Base-by-base conservation (phyloP, 2,329 filamentous ascomycete species). In the Colletotrichum endophyticum region DNA sequence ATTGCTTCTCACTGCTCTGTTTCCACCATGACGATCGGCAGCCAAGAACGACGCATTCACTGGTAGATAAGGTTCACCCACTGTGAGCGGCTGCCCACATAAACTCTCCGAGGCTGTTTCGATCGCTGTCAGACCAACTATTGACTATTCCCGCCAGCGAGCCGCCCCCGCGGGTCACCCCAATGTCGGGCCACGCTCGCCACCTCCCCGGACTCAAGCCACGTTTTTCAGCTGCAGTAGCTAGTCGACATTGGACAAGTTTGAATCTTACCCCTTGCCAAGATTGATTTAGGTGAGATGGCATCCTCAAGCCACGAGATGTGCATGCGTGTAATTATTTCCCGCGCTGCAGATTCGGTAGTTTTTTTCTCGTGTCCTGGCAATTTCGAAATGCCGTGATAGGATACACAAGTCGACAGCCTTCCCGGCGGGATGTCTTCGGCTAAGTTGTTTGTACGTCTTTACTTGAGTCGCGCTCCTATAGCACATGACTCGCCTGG, bases 101-200 rank as follows among this genome's bases (percentile, higher is more conserved):
- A 59, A 59, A 28, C 56, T 59, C 27, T 59, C 13, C 25, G 56
- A 59, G 25, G 13, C 56, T 59, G 56, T 59, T 28, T 59, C 56
- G 27, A 59, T 28, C 56, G 16, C 56, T 25, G 16, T 59, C 22
- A 59, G 27, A 19, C 4, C 25, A 49, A 11, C 16, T 6, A 2
- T 44, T 6, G 1, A 44, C 39, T 49, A 49, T 49, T 22, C 44
- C 44, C 44, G n/a, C 44, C 44, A 49, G 44, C 11, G n/a, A 49
- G 6, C 44, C 44, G 44, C 11, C n/a, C 44, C n/a, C 3, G 44
- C n/a, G 44, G 44, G 44, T 49, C 11, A 4, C 44, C 44, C 1
- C n/a, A 49, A 49, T 13, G 2, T 22, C 44, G 44, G 44, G 44
- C 44, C n/a, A 49, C 0, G 1, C 13, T 49, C 2, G n/a, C 44